Percentiles rank a stretch among this genome's conserved stretches.
Evolutionary conservation across 129 eudicot species (phyloP).

Genomic region (Smallanthus sonchifolius): DNA sequence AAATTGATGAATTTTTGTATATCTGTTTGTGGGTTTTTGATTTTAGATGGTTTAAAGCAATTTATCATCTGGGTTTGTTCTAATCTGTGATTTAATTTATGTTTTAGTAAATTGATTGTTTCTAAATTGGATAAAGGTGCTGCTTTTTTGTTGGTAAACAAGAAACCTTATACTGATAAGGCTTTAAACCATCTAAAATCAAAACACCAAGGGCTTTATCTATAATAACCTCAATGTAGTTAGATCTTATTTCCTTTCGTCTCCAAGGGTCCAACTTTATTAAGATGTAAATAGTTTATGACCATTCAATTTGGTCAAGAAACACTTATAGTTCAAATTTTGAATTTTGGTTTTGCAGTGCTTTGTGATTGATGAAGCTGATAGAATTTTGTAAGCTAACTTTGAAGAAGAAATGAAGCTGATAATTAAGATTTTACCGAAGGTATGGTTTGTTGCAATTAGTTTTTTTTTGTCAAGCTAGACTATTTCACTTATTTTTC

Average conservation of each 20-base stretch:
- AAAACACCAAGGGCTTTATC: constrained; percentile 81
- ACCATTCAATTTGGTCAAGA: neutral
- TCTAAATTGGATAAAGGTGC: no score
- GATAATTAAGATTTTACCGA: constrained; percentile 71
- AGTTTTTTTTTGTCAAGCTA: neutral
- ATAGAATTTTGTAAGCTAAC: constrained; percentile 86
- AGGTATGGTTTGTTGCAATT: constrained; percentile 37
- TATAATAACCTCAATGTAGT: constrained; percentile 68
- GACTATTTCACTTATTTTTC: neutral
- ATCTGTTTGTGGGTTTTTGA: no score
- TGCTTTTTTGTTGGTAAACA: no score
- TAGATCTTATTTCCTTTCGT: neutral
- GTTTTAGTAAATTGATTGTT: no score
- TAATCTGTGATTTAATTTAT: no score
- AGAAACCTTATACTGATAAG: no score
- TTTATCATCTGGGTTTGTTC: no score
- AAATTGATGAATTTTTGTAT: no score
- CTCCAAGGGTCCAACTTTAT: neutral
- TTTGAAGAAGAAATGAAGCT: constrained; percentile 94
- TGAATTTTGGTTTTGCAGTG: constrained; percentile 49
- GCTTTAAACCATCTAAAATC: no score
- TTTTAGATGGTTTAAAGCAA: no score
- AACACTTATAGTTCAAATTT: neutral
- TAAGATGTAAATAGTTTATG: neutral
- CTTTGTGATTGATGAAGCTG: constrained; percentile 91